Percentiles rank a stretch among this genome's conserved stretches.
Evolutionary conservation across 2,329 filamentous ascomycete species (phyloP).

Genomic region (Dendryphion nanum): DNA sequence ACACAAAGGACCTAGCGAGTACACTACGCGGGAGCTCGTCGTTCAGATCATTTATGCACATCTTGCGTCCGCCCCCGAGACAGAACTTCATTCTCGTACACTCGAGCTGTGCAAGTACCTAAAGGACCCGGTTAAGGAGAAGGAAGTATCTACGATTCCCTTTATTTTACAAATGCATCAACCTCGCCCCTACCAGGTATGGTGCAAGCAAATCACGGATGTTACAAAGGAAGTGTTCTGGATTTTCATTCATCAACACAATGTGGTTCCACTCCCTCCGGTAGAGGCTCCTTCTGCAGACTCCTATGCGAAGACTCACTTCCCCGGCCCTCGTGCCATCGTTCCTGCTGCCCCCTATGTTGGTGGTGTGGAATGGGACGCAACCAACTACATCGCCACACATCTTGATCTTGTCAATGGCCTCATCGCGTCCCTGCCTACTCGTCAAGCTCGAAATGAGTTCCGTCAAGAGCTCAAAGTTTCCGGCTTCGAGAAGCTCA

Average conservation of each 20-base stretch:
- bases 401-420: slow-evolving; percentile 93
- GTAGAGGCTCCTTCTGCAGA: slow-evolving; percentile 10
- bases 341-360: slow-evolving; percentile 95
- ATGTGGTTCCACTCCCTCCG: slow-evolving; percentile 69
- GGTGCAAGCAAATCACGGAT: slow-evolving; percentile 88
- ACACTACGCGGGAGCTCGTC: slow-evolving; percentile 87
- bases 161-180: slow-evolving; percentile 90
- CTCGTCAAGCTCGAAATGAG: slow-evolving; percentile 66
- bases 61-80: slow-evolving; percentile 59
- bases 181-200: slow-evolving; percentile 84
- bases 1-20: slow-evolving; percentile 95
- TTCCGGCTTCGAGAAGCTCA: slow-evolving; percentile 87
- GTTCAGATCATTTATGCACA: slow-evolving; percentile 88
- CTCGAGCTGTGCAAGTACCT: slow-evolving; percentile 75
- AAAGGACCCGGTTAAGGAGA: slow-evolving; percentile 69
- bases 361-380: slow-evolving; percentile 97
- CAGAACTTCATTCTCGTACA: slow-evolving; percentile 67
- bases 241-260: slow-evolving; percentile 96
- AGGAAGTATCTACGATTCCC: slow-evolving; percentile 71
- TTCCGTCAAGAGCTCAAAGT: slow-evolving; percentile 76
- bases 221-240: slow-evolving; percentile 99
- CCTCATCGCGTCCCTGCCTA: slow-evolving; percentile 77
- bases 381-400: slow-evolving; percentile 90
- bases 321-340: slow-evolving; percentile 81
- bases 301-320: slow-evolving; percentile 63